A percentile compares a stretch with the other conserved stretches of the same genome.
Conservation (phyloP, 2,329 filamentous ascomycete species). For the Colletotrichum sp. region DNA sequence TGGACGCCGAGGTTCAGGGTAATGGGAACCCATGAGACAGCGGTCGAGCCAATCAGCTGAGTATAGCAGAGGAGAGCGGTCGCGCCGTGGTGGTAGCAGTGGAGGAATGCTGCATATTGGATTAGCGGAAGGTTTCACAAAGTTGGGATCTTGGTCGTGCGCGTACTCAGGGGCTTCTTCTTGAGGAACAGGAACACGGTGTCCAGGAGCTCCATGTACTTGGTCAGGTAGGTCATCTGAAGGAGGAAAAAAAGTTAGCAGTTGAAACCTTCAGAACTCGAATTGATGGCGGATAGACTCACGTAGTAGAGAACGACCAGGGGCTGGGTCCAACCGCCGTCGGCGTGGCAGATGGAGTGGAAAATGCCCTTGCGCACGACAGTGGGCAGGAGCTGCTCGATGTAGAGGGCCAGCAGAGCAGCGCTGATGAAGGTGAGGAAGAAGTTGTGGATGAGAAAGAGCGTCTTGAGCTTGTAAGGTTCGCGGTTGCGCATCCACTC, state of each 20-base stretch:
- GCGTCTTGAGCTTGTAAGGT: constrained; percentile 83
- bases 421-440: constrained; percentile 87
- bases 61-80: constrained; percentile 98
- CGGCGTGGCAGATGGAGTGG: constrained; percentile 80
- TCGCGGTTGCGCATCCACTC: constrained; percentile 89
- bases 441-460: constrained; percentile 98
- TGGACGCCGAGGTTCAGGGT: constrained; percentile 91
- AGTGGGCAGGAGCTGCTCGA: constrained; percentile 89
- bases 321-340: constrained; percentile 92
- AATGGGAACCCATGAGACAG: constrained; percentile 95
- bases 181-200: constrained; percentile 98
- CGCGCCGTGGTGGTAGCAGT: constrained; percentile 98
- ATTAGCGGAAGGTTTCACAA: constrained; percentile 31
- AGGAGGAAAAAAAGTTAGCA: not conserved
- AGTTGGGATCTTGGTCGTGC: not conserved
- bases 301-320: constrained; percentile 97
- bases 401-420: constrained; percentile 80
- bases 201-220: constrained; percentile 94
- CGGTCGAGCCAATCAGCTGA: constrained; percentile 89
- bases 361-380: constrained; percentile 84
- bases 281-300: constrained; percentile 42
- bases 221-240: constrained; percentile 96
- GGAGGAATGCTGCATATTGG: constrained; percentile 78
- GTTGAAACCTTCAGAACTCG: not conserved
- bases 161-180: constrained; percentile 93